Percentiles rank a stretch among this genome's conserved stretches.
Conservation (phyloP, 2,329 filamentous ascomycete species). For the Fusarium buxicola region DNA sequence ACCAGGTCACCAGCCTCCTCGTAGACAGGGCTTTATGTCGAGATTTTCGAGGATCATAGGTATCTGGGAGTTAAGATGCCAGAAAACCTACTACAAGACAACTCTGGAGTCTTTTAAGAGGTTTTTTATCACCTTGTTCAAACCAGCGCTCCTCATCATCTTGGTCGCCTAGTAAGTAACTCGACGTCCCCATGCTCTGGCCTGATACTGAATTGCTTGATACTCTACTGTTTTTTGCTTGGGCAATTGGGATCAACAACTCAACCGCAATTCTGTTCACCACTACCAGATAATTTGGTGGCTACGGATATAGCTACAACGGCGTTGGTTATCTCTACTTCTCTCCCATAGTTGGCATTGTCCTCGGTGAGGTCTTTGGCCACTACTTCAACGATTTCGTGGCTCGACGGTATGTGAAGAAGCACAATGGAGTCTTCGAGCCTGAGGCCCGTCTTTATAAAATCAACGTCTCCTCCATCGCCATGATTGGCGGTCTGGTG, state of each 20-base stretch:
- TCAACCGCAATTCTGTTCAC: constrained; percentile 62
- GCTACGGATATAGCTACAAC: constrained; percentile 62
- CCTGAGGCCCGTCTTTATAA: constrained; percentile 65
- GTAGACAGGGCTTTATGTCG: constrained; percentile 48
- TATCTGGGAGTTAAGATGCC: neutral
- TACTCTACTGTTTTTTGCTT: constrained; percentile 54
- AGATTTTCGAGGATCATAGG: neutral
- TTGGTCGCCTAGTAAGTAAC: constrained; percentile 2
- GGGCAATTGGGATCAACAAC: constrained; percentile 66
- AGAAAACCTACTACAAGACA: neutral
- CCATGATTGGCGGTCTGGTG: constrained; percentile 62
- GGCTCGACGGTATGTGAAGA: constrained; percentile 50
- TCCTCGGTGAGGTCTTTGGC: constrained; percentile 64
- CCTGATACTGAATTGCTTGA: too few relatives aligned
- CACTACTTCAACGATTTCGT: constrained; percentile 66
- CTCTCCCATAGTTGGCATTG: constrained; percentile 63
- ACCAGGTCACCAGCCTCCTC: constrained; percentile 51
- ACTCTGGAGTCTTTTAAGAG: neutral
- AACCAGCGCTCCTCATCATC: neutral
- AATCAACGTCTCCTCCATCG: constrained; percentile 58
- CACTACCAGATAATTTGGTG: constrained; percentile 44
- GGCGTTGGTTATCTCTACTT: constrained; percentile 69
- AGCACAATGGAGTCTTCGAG: constrained; percentile 63
- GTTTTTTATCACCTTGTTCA: neutral
- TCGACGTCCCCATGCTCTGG: too few relatives aligned